These are phyloP conservation scores for Aspergillus cejpii DNA, from an alignment of 2,329 filamentous ascomycete genomes.

Conservation along the genomic window DNA sequence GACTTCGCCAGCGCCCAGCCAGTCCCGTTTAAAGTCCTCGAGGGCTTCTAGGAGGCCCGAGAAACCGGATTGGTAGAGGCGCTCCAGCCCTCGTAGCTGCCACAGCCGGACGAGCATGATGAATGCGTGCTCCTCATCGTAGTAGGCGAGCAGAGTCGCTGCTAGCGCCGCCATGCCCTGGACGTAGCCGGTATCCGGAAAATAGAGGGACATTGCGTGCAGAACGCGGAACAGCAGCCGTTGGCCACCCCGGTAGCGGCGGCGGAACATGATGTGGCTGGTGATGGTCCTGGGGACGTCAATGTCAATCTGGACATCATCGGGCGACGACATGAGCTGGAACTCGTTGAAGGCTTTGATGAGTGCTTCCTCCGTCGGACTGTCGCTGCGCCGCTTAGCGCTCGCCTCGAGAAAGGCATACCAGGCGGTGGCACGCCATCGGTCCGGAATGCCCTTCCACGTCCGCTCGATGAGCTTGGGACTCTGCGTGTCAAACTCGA, in stretches of 20 bases:
- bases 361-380: constrained; percentile 63
- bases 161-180: constrained; percentile 95
- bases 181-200: constrained; percentile 86
- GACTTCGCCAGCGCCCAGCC: constrained; percentile 74
- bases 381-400: constrained; percentile 58
- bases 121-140: constrained; percentile 89
- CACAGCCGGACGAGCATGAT: constrained; percentile 95
- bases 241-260: constrained; percentile 85
- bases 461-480: constrained; percentile 84
- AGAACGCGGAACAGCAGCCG: constrained; percentile 85
- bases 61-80: constrained; percentile 78
- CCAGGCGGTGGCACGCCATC: constrained; percentile 91
- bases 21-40: constrained; percentile 74
- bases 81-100: constrained; percentile 77
- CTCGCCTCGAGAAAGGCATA: constrained; percentile 81
- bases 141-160: constrained; percentile 90
- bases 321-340: constrained; percentile 67
- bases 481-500: constrained; percentile 74
- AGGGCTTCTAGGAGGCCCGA: constrained; percentile 79
- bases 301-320: constrained; percentile 94
- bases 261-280: constrained; percentile 94
- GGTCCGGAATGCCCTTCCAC: constrained; percentile 97
- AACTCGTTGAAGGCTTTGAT: constrained; percentile 65
- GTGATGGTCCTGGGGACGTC: constrained; percentile 94
- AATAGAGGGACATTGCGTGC: constrained; percentile 85